Evolutionary conservation across 2,329 filamentous ascomycete species (phyloP).

Genomic region (Boeremia exigua): DNA sequence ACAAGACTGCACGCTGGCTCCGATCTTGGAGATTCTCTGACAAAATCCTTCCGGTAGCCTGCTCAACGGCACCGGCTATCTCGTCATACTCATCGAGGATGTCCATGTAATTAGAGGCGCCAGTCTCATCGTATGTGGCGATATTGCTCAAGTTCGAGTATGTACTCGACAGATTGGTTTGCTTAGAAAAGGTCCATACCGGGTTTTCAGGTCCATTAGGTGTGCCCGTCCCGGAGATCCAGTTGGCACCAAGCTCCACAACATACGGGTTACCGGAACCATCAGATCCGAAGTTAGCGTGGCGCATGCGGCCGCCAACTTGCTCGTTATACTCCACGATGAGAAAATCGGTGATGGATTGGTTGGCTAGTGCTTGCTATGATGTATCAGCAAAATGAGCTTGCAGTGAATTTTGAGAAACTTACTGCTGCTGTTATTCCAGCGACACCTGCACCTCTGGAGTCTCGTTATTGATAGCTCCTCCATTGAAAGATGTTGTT

Average conservation of each 20-base stretch:
- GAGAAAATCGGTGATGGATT: constrained; percentile 67
- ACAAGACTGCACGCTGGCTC: constrained; percentile 61
- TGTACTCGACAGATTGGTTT: constrained; percentile 62
- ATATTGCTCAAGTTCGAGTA: constrained; percentile 66
- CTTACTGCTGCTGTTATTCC: constrained; percentile 67
- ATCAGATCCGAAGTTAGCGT: constrained; percentile 63
- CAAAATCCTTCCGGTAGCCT: constrained; percentile 64
- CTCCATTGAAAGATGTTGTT: not conserved
- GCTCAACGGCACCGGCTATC: constrained; percentile 54
- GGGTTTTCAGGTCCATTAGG: constrained; percentile 59
- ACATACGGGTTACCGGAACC: constrained; percentile 54
- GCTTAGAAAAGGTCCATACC: constrained; percentile 66
- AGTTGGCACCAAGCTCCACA: constrained; percentile 72
- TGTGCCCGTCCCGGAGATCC: constrained; percentile 59
- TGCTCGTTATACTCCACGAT: constrained; percentile 68
- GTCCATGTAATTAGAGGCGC: constrained; percentile 57
- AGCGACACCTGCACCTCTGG: constrained; percentile 64
- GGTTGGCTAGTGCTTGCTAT: constrained; percentile 65
- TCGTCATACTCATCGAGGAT: constrained; percentile 60
- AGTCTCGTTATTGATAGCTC: not conserved
- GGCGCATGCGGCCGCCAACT: constrained; percentile 67
- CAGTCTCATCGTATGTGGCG: constrained; percentile 65
- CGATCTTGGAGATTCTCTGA: constrained; percentile 66
- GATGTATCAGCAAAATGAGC: not conserved
- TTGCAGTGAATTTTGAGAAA: not conserved